Percentiles rank a stretch among this genome's conserved stretches.
Conservation (phyloP, 2,329 filamentous ascomycete species). For the Fusarium sp. region DNA sequence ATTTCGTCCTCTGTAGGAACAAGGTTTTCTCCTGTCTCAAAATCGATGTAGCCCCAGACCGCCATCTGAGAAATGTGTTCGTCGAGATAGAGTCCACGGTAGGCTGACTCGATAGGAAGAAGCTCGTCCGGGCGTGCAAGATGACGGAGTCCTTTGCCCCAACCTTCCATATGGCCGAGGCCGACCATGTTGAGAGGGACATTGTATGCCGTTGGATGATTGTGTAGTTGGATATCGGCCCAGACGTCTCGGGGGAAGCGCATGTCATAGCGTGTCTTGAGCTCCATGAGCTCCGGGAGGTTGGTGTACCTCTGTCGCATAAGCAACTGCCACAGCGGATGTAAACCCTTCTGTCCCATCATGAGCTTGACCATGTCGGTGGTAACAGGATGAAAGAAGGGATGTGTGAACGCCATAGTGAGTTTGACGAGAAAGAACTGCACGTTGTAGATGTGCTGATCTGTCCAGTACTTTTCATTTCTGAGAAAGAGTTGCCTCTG, state of each 20-base stretch:
- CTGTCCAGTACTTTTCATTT: constrained; percentile 65
- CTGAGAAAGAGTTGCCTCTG: constrained; percentile 67
- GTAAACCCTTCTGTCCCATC: constrained; percentile 68
- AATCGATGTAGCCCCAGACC: constrained; percentile 72
- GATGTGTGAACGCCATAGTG: constrained; percentile 75
- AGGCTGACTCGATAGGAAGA: constrained; percentile 66
- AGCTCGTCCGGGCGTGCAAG: constrained; percentile 70
- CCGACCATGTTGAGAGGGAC: constrained; percentile 67
- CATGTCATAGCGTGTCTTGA: constrained; percentile 70
- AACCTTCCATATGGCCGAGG: constrained; percentile 65
- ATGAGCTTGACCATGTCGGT: constrained; percentile 67
- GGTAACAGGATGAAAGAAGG: constrained; percentile 64
- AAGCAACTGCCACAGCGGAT: constrained; percentile 70
- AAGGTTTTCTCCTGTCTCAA: constrained; percentile 62
- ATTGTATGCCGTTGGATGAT: constrained; percentile 57
- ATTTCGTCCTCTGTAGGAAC: constrained; percentile 63
- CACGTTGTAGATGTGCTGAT: constrained; percentile 70
- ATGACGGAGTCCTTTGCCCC: constrained; percentile 60
- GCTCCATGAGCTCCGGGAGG: constrained; percentile 63
- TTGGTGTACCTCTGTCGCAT: constrained; percentile 65
- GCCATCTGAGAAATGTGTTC: constrained; percentile 67
- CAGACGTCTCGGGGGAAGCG: constrained; percentile 52
- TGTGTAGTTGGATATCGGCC: constrained; percentile 34
- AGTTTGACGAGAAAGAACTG: constrained; percentile 79
- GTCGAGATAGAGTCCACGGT: constrained; percentile 66